Evolutionary conservation across 768 basidiomycete species (phyloP).

Genomic region (Mrakia frigida): DNA sequence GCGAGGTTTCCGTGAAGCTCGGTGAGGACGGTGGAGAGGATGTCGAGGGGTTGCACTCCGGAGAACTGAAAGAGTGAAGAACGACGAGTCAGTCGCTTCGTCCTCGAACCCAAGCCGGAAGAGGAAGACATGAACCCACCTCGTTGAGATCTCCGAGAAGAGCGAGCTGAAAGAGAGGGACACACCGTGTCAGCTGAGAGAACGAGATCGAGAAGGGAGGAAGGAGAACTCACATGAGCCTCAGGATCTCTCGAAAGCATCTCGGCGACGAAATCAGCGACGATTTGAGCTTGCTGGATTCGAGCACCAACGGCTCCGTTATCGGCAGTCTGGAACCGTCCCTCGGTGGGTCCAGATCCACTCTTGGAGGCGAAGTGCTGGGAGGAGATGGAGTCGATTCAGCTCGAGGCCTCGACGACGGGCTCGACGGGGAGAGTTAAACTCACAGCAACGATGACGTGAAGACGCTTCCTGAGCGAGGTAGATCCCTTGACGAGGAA

Average conservation of each 20-base stretch:
- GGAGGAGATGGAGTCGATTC: background rate
- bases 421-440: too few relatives aligned
- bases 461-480: conserved; percentile 50
- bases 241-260: background rate
- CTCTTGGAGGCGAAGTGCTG: conserved; percentile 56
- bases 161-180: background rate
- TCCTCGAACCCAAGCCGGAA: conserved; percentile 43
- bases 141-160: conserved; percentile 58
- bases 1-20: background rate
- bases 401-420: background rate
- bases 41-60: conserved; percentile 52
- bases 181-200: background rate
- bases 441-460: conserved; percentile 52
- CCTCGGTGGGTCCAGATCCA: conserved; percentile 49
- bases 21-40: background rate
- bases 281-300: conserved; percentile 51
- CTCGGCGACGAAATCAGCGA: conserved; percentile 44
- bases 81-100: conserved; percentile 53
- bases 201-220: background rate
- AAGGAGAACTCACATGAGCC: conserved; percentile 39
- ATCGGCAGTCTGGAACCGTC: conserved; percentile 58
- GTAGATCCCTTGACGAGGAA: conserved; percentile 45
- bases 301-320: conserved; percentile 53
- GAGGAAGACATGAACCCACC: conserved; percentile 45
- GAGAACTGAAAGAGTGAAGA: conserved; percentile 81